phyloP scores from a whole-genome alignment of 768 basidiomycete genomes.

The Cystobasidium tubakii region DNA sequence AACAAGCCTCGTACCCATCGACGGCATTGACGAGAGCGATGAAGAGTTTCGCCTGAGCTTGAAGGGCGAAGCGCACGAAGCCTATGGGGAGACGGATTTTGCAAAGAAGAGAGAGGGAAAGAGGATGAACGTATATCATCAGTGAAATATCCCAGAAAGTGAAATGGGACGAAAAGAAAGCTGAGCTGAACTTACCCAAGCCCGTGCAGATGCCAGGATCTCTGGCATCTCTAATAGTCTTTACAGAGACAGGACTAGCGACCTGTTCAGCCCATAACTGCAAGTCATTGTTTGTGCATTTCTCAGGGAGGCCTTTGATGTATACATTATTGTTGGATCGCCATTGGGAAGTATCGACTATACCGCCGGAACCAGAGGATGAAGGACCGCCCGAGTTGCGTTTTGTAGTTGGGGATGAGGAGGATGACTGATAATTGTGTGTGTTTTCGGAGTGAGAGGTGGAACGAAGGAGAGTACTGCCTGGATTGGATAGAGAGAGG shows the following conservation, averaged over 20 bases:
- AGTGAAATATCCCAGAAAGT: background rate
- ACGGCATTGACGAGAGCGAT: constrained; percentile 14
- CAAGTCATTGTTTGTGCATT: background rate
- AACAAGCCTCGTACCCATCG: constrained; percentile 15
- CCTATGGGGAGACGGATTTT: background rate
- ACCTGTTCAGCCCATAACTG: background rate
- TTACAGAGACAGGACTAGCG: constrained; percentile 1
- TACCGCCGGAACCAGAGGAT: background rate
- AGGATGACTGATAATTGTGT: background rate
- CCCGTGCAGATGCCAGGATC: constrained; percentile 9
- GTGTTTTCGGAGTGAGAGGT: background rate
- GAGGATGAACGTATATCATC: too few relatives aligned
- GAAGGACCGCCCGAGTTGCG: background rate
- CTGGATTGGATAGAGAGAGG: background rate
- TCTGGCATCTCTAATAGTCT: constrained; percentile 18
- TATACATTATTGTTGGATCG: constrained; percentile 28
- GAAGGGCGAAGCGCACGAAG: constrained; percentile 15
- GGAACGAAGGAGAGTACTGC: background rate
- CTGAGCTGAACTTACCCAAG: constrained; percentile 18
- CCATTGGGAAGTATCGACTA: background rate
- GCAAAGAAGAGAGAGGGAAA: background rate
- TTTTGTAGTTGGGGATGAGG: background rate
- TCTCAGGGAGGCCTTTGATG: constrained; percentile 27
- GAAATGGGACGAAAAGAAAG: background rate
- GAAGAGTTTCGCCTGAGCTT: constrained; percentile 5